These are phyloP conservation scores for Mortierella hygrophila DNA, from an alignment of 192 early-diverging fungal species.

Conservation along the genomic window DNA sequence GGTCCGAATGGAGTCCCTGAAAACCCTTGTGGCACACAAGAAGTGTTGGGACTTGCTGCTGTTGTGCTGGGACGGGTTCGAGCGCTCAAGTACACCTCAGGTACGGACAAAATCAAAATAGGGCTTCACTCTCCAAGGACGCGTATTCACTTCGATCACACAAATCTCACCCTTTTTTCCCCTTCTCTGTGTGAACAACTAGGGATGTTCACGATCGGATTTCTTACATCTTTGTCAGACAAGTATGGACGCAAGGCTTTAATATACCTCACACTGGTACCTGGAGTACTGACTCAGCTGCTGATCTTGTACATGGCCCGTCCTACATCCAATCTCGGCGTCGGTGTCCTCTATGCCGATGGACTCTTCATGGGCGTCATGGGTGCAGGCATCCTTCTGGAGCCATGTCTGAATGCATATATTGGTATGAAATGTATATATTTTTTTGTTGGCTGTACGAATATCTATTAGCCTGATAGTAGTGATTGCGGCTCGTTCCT, in stretches of 20 bases:
- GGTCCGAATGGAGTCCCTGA: background rate
- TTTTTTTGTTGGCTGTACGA: background rate
- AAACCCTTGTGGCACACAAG: slow-evolving; percentile 15
- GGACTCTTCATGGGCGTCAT: slow-evolving; percentile 22
- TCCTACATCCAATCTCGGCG: slow-evolving; percentile 22
- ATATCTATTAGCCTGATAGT: background rate
- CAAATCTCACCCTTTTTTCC: background rate
- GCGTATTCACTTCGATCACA: background rate
- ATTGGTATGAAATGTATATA: slow-evolving; percentile 21
- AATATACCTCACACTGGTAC: slow-evolving; percentile 34
- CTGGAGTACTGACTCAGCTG: slow-evolving; percentile 8
- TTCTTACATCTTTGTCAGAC: slow-evolving; percentile 31
- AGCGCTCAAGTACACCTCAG: slow-evolving; percentile 36
- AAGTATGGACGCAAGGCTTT: slow-evolving; percentile 26
- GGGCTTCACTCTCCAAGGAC: background rate
- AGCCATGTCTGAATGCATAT: slow-evolving; percentile 33
- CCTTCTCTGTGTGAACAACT: background rate
- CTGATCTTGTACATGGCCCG: slow-evolving; percentile 41
- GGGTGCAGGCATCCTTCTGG: slow-evolving; percentile 31
- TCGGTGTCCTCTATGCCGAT: slow-evolving; percentile 29
- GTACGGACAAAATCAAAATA: slow-evolving; percentile 3
- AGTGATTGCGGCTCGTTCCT: background rate
- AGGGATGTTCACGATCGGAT: slow-evolving; percentile 50
- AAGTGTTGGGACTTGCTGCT: slow-evolving; percentile 18
- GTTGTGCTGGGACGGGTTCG: slow-evolving; percentile 23